Evolutionary conservation across 73 alveolate species (phyloP).

Genomic region (Tetrahymena thermophila): DNA sequence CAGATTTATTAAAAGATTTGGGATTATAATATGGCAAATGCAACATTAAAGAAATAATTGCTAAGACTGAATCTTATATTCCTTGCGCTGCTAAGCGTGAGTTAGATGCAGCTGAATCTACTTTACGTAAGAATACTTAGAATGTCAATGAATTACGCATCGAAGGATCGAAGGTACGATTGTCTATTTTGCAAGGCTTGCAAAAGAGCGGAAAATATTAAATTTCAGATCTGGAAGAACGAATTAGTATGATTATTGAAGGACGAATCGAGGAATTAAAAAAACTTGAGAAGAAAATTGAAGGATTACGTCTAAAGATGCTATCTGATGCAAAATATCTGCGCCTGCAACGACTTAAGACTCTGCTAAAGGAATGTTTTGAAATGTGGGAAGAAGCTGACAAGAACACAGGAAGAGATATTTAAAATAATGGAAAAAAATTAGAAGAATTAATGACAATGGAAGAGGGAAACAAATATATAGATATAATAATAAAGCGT

Average conservation of each 20-base stretch:
- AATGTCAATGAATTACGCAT: neutral
- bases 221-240: neutral
- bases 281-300: neutral
- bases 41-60: neutral
- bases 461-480: neutral
- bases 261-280: neutral
- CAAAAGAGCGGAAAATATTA: neutral
- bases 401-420: neutral
- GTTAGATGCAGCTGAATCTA: neutral
- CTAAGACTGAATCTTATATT: neutral
- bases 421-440: neutral
- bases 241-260: neutral
- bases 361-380: neutral
- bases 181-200: neutral
- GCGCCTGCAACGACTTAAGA: neutral
- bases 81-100: neutral
- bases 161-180: neutral
- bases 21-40: neutral
- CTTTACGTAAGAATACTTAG: neutral
- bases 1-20: neutral
- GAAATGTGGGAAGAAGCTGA: conserved; percentile 1
- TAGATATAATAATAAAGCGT: neutral
- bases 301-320: neutral
- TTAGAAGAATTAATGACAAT: neutral
- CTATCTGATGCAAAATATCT: neutral